Evolutionary conservation across 1,139 yeast species (phyloP).

Genomic region (Nadsonia starkeyi-henricii): DNA sequence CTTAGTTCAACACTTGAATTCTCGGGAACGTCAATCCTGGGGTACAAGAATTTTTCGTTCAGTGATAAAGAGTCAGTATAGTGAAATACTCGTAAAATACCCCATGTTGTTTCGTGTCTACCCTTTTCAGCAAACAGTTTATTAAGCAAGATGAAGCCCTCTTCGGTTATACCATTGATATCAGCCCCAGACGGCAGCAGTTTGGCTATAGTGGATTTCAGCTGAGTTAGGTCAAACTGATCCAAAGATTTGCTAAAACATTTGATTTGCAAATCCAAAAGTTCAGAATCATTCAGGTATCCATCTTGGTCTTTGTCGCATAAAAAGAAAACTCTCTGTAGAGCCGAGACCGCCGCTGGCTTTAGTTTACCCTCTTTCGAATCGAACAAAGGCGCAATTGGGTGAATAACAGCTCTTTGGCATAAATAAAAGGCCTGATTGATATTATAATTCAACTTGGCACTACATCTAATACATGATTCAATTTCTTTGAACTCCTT

Average conservation of each 20-base stretch:
- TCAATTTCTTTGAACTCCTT: conserved; percentile 91
- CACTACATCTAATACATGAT: conserved; percentile 79
- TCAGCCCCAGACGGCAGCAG: conserved; percentile 10
- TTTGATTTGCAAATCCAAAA: conserved; percentile 50
- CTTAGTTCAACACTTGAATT: conserved; percentile 79
- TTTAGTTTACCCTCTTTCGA: conserved; percentile 78
- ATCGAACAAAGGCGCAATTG: conserved; percentile 86
- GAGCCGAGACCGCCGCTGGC: conserved; percentile 61
- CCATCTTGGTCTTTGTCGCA: conserved; percentile 91
- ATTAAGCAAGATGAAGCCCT: conserved; percentile 65
- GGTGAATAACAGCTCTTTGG: conserved; percentile 83
- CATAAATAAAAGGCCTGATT: conserved; percentile 81
- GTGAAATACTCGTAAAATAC: conserved; percentile 70
- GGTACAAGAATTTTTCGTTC: conserved; percentile 62
- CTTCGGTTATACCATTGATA: conserved; percentile 47
- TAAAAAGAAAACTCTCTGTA: conserved; percentile 66
- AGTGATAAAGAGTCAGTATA: conserved; percentile 85
- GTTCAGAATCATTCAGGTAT: conserved; percentile 52
- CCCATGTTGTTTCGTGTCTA: conserved; percentile 94
- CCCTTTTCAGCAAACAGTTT: conserved; percentile 80
- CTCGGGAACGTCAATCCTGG: conserved; percentile 62
- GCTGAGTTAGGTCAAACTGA: conserved; percentile 34
- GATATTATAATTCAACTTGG: conserved; percentile 67
- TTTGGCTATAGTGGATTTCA: conserved; percentile 27
- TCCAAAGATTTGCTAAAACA: conserved; percentile 57